Conservation (phyloP, 139 green algal species). For the Pleodorina starrii region DNA sequence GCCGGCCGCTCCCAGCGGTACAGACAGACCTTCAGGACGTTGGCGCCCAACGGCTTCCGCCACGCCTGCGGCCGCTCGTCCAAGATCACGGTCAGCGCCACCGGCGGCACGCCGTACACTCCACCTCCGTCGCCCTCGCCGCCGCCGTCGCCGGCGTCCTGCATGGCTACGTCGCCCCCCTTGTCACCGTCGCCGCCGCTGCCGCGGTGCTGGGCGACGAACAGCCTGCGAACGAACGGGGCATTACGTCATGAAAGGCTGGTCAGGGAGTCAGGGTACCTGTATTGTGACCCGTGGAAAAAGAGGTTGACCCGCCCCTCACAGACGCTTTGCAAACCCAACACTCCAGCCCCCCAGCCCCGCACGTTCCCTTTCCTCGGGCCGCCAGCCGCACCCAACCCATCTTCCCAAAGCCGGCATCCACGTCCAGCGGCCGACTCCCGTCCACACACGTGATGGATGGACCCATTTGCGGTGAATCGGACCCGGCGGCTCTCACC, state of each 20-base stretch:
- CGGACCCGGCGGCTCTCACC: too few species aligned
- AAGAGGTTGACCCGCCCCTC: too few species aligned
- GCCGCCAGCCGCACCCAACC: not conserved
- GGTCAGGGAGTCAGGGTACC: not conserved
- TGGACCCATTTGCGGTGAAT: too few species aligned
- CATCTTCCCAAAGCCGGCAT: not conserved
- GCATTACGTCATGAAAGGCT: not conserved
- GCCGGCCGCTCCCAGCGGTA: not conserved
- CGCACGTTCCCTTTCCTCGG: too few species aligned
- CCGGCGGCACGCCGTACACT: not conserved
- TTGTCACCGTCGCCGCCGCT: not conserved
- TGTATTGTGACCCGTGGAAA: not conserved
- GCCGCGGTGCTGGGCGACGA: not conserved
- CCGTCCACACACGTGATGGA: not conserved
- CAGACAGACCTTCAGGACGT: not conserved
- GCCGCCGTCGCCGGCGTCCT: not conserved
- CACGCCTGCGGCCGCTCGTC: not conserved
- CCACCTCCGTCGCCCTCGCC: not conserved
- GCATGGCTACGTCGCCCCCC: not conserved
- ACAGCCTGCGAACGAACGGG: not conserved
- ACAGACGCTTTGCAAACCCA: too few species aligned
- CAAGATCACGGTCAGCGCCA: conserved; percentile 18
- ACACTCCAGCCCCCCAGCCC: too few species aligned
- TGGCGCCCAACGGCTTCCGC: not conserved
- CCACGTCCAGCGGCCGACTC: not conserved